Evolutionary conservation across 768 basidiomycete species (phyloP), one percentile per base, ranked within the genome.

Genomic region (Pholiota conissans): DNA sequence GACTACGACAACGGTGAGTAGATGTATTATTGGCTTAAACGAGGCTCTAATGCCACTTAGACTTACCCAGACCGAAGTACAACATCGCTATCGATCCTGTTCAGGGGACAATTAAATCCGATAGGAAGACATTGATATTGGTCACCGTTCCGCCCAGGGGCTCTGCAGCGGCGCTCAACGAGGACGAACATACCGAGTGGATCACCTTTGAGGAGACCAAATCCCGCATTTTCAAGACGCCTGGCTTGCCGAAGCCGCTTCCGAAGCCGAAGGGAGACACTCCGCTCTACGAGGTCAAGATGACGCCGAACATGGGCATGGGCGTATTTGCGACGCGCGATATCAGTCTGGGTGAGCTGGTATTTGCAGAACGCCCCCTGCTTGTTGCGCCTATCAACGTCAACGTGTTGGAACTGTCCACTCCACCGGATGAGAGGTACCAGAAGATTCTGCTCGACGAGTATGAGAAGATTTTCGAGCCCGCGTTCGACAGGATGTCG

Each of bases 341-440:
- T 18, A 63, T 76, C 51, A 59, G 61, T 24, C 37, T 51, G 3
- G 72, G 71, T 48, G 73, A 74, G 7, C 57, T 74, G 13, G 71
- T 79, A 46, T 58, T 76, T 11, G 62, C 59, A n/a, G 76, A 79
- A 48, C 72, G 76, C 3, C 75, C 76, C 1, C 63, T 77, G 37
- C 59, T 77, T 18, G 60, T 77, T 7, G 35, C 52, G 14, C 69
- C 68, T 5, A 54, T 34, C 2, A 45, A 45, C 22, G 13, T 11
- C 20, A 45, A 45, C 42, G 42, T 18, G 11, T 18, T 45, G 42
- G 22, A 45, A 18, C 4, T 45, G 42, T 3, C 0, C 3, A 40
- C 20, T n/a, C 39, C 39, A 13, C 30, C 30, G 30, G 30, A 13
- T 32, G 30, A 32, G 6, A 13, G 13, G 13, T 40, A 11, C 3